phyloP scores from a whole-genome alignment of 148 eudicot genomes.

The Heliosperma pusillum region DNA sequence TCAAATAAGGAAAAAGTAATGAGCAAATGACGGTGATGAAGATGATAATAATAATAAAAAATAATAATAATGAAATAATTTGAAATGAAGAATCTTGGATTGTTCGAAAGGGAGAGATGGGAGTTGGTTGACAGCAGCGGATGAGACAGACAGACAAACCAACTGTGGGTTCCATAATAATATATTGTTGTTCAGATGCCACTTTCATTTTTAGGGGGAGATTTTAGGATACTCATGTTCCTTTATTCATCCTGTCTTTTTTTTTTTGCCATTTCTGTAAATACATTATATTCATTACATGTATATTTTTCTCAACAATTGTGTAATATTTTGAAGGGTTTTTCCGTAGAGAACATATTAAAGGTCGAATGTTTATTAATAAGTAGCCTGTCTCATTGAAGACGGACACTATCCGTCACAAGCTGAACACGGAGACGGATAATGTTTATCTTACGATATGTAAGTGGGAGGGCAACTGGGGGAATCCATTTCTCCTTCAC shows the following conservation, averaged over 20 bases:
- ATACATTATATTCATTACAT: too few species aligned
- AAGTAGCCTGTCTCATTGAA: too few species aligned
- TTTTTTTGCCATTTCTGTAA: background rate
- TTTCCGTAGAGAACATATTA: too few species aligned
- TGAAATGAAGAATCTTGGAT: conserved; percentile 3
- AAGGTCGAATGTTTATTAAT: too few species aligned
- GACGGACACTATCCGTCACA: too few species aligned
- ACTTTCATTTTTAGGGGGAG: background rate
- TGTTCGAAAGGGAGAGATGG: conserved; percentile 7
- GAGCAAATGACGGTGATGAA: background rate
- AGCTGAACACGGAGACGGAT: too few species aligned
- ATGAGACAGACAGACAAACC: conserved; percentile 26
- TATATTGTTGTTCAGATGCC: conserved; percentile 4
- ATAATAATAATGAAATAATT: background rate
- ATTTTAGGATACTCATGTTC: background rate
- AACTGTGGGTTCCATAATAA: background rate
- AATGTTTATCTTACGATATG: too few species aligned
- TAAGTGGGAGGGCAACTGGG: too few species aligned
- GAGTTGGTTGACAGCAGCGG: conserved; percentile 18
- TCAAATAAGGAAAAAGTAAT: background rate
- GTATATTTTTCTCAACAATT: too few species aligned
- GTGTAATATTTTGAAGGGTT: too few species aligned
- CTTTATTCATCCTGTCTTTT: background rate
- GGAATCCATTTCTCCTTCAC: too few species aligned
- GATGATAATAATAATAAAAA: background rate